Conservation (phyloP, 2,329 filamentous ascomycete genomes). For the Didymella lethalis region DNA sequence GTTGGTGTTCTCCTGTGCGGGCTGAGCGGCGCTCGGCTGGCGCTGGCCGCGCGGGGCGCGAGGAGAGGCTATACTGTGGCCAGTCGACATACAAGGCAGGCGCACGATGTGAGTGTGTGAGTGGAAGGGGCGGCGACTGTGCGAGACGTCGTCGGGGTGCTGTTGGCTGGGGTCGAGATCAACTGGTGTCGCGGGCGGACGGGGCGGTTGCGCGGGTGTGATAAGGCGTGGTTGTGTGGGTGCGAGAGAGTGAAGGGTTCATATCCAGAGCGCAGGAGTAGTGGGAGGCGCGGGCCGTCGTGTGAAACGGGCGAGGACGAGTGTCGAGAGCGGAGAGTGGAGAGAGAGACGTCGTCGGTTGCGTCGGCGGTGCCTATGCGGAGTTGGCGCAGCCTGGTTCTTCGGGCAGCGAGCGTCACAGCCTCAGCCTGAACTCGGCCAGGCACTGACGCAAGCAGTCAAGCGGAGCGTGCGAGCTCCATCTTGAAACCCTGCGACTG, state of each 20-base stretch:
- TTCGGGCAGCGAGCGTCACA: slow-evolving; percentile 27
- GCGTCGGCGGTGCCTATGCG: slow-evolving; percentile 31
- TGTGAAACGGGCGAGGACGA: slow-evolving; percentile 21
- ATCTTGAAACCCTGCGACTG: not conserved
- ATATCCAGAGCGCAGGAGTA: slow-evolving; percentile 44
- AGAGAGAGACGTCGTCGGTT: slow-evolving; percentile 11
- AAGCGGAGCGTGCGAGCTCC: slow-evolving; percentile 9
- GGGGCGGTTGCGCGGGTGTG: slow-evolving; percentile 32
- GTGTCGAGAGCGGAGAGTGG: slow-evolving; percentile 15
- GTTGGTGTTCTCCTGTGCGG: slow-evolving; percentile 33
- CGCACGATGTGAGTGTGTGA: slow-evolving; percentile 2
- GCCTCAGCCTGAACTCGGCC: slow-evolving; percentile 19
- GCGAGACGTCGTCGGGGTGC: slow-evolving; percentile 38
- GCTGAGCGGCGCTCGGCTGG: slow-evolving; percentile 42
- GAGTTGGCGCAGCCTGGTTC: slow-evolving; percentile 22
- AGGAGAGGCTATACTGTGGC: slow-evolving; percentile 44
- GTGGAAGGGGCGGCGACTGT: slow-evolving; percentile 26
- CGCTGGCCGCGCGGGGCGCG: slow-evolving; percentile 43
- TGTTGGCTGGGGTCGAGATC: slow-evolving; percentile 28
- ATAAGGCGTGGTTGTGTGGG: slow-evolving; percentile 30
- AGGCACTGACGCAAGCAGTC: slow-evolving; percentile 19
- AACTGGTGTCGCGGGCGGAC: slow-evolving; percentile 33
- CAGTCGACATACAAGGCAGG: slow-evolving; percentile 44
- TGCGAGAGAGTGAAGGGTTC: slow-evolving; percentile 41
- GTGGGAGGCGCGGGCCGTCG: slow-evolving; percentile 34